These are phyloP conservation scores for Odonthalia washingtoniensis DNA, from an alignment of 31 red algal species.

Conservation along the genomic window DNA sequence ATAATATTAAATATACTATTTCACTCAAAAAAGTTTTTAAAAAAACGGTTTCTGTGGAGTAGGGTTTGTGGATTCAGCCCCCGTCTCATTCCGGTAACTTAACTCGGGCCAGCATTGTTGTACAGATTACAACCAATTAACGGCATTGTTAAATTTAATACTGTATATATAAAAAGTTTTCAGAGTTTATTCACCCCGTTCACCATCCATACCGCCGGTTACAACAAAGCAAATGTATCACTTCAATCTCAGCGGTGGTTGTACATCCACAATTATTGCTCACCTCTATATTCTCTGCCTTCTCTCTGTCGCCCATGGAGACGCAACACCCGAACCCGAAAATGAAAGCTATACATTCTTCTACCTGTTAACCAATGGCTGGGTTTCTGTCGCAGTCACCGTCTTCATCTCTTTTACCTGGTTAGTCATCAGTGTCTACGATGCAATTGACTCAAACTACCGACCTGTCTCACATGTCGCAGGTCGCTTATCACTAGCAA, in stretches of 20 bases:
- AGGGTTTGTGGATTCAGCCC: no score
- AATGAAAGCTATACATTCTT: background rate
- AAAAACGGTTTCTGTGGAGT: no score
- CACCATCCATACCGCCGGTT: background rate
- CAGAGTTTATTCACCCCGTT: no score
- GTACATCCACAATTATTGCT: background rate
- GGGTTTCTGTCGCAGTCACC: slow-evolving; percentile 33
- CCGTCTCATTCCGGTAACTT: no score
- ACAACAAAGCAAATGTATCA: background rate
- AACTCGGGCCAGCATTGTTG: no score
- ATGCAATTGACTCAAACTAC: slow-evolving; percentile 43
- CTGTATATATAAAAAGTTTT: no score
- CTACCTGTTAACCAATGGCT: slow-evolving; percentile 25
- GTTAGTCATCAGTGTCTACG: slow-evolving; percentile 55
- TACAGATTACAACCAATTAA: no score
- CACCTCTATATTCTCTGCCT: background rate
- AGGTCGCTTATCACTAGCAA: slow-evolving; percentile 16
- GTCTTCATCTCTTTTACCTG: slow-evolving; percentile 50
- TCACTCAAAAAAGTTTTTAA: no score
- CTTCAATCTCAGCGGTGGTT: background rate
- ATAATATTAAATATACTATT: no score
- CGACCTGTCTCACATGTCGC: slow-evolving; percentile 22
- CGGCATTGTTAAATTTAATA: no score
- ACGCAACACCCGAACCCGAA: background rate
- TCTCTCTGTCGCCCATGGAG: background rate